Evolutionary conservation across 164 flowering plant genomes (phyloP), one percentile per base, ranked within the genome.

Genomic region (Vitis rotundifolia): DNA sequence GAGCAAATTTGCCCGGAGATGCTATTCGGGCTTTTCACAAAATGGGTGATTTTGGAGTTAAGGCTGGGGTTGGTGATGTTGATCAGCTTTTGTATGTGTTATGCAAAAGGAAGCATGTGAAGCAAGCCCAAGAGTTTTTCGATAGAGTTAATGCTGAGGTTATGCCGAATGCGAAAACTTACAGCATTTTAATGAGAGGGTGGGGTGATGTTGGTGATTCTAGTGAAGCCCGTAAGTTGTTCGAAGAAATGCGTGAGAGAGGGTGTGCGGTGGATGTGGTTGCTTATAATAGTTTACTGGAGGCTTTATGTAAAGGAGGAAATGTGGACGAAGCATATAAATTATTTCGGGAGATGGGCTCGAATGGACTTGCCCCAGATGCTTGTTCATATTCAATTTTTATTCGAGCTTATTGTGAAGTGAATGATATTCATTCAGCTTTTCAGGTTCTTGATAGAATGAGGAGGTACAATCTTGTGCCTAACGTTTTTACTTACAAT

Each of bases 401-500:
- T 68, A 80, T 92, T 70, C 91, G 79, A 53, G 87, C 93, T 54
- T 71, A 77, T 47, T 92, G 97, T 70, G 82, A 82, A 16, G 77
- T 79, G 6, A 67, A 87, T 68, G 95, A 93, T 79, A 22, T 91
- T 19, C 88, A 90, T 68, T 83, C 92, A 1, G 88, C 79, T 31
- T 79, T 86, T 61, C 73, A 83, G 70, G 86, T 90, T 15, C 86
- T 95, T 51, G 98, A 93, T 69, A 80, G 88, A 15, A 90, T 85
- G 96, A 89, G 73, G 67, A 81, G 94, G 73, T 80, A 87, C 57
- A 74, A 81, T 22, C 85, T 93, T 61, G 76, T 73, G 53, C 88
- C 96, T 3, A 90, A 88, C 73, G 85, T 83, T 48, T 89, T 61
- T 73, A 93, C 98, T 54, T 95, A 88, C 75, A 89, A 90, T 71